phyloP scores from a whole-genome alignment of 139 green algal species.

The Micromonas commoda region DNA sequence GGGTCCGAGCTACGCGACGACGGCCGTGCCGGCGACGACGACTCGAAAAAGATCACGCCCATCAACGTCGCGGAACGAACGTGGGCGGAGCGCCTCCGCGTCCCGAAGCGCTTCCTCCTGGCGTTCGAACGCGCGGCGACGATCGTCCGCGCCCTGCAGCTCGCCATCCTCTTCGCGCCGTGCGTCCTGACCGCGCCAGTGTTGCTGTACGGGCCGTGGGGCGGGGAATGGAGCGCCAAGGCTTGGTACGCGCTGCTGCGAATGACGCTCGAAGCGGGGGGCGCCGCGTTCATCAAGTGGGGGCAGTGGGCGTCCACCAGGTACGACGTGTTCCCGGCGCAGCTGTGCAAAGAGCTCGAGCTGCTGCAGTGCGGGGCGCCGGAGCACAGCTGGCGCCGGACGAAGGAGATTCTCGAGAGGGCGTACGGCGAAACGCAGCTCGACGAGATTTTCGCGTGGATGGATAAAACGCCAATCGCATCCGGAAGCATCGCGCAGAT shows the following conservation, averaged over 20 bases:
- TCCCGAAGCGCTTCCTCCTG: too few species aligned
- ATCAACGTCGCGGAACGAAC: too few species aligned
- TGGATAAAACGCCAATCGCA: slow-evolving; percentile 76
- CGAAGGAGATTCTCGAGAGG: slow-evolving; percentile 51
- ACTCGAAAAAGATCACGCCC: too few species aligned
- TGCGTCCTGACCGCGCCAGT: not conserved
- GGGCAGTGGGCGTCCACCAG: slow-evolving; percentile 90
- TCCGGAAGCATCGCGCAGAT: slow-evolving; percentile 93
- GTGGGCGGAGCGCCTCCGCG: too few species aligned
- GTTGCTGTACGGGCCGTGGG: not conserved
- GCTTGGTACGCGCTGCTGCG: not conserved
- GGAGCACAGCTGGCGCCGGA: slow-evolving; percentile 43
- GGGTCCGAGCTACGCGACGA: too few species aligned
- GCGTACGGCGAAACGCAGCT: slow-evolving; percentile 52
- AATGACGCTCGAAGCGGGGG: slow-evolving; percentile 35
- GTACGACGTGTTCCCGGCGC: slow-evolving; percentile 83
- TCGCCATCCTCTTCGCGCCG: not conserved
- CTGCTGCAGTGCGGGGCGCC: slow-evolving; percentile 55
- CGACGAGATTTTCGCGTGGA: slow-evolving; percentile 70
- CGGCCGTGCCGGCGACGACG: too few species aligned
- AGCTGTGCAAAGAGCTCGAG: slow-evolving; percentile 58
- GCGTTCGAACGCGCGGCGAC: not conserved
- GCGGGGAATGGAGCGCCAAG: not conserved
- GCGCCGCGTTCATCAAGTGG: slow-evolving; percentile 92
- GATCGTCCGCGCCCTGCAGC: not conserved